A percentile compares a stretch with the other conserved stretches of the same genome.
Conservation (phyloP, 108 stramenopile genomes). For the Cafeteria roenbergensis region DNA sequence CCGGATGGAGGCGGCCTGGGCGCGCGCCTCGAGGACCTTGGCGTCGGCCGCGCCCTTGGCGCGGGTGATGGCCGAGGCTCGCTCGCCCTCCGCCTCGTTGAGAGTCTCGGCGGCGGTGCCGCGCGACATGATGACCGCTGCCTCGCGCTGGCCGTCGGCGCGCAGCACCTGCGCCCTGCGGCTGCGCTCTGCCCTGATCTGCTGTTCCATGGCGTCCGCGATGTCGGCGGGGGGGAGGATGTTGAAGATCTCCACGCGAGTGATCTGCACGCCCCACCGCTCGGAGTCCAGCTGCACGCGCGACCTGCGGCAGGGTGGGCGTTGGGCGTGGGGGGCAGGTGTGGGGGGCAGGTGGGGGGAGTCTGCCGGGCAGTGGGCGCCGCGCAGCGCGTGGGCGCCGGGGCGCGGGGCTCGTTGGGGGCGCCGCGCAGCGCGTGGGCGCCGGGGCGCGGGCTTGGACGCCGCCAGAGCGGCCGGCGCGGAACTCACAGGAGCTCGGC, state of each 20-base stretch:
- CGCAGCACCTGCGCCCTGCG: neutral
- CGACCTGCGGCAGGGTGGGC: too few relatives aligned
- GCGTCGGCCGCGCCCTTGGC: slow-evolving; percentile 1
- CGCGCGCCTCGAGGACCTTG: neutral
- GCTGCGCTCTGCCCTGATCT: slow-evolving; percentile 1
- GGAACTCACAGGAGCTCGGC: neutral
- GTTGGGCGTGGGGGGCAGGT: too few relatives aligned
- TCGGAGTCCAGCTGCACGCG: neutral
- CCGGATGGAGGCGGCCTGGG: neutral
- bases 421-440: too few relatives aligned
- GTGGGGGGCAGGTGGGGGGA: too few relatives aligned
- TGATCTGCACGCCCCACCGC: slow-evolving; percentile 7
- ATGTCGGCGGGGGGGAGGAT: slow-evolving; percentile 6
- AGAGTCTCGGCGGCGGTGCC: neutral
- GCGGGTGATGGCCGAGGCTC: neutral
- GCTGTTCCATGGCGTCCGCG: slow-evolving; percentile 7
- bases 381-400: too few relatives aligned
- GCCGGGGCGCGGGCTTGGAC: too few relatives aligned
- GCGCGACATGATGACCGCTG: neutral
- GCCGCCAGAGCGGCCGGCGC: too few relatives aligned
- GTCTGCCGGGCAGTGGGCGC: too few relatives aligned
- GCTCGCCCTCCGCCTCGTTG: neutral
- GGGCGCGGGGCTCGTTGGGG: too few relatives aligned
- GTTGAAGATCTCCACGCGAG: slow-evolving; percentile 10
- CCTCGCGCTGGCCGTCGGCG: slow-evolving; percentile 8